Percentiles rank a stretch among this genome's conserved stretches.
These are phyloP conservation scores for Picea glauca DNA, from an alignment of 75 land plant species.

Conservation along the genomic window DNA sequence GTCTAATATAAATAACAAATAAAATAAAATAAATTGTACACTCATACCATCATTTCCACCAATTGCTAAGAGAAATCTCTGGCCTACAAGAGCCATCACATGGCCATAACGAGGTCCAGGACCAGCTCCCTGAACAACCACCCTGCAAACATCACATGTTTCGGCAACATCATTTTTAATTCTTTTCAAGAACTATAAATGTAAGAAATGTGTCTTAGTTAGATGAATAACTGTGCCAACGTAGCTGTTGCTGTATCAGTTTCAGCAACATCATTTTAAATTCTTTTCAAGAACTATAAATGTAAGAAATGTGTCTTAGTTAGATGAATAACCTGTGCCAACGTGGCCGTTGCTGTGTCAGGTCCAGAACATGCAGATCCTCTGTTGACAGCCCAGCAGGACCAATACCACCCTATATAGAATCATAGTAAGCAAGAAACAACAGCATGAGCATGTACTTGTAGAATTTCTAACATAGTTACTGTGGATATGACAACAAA, in stretches of 20 bases:
- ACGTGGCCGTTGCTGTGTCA: slow-evolving; percentile 89
- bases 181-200: neutral
- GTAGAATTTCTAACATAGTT: neutral
- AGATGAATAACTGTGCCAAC: neutral
- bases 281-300: neutral
- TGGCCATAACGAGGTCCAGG: slow-evolving; percentile 99
- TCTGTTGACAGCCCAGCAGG: slow-evolving; percentile 97
- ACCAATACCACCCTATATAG: slow-evolving; percentile 91
- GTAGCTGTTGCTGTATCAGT: too few species aligned
- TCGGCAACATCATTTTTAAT: neutral
- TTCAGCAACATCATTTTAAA: neutral
- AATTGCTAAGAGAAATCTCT: slow-evolving; percentile 85
- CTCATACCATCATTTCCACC: slow-evolving; percentile 95
- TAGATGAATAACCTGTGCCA: slow-evolving; percentile 83
- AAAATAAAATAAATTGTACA: neutral
- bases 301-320: neutral
- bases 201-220: neutral
- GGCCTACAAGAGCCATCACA: slow-evolving; percentile 98
- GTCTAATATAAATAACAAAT: neutral
- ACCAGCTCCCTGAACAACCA: slow-evolving; percentile 97
- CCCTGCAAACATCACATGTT: slow-evolving; percentile 40
- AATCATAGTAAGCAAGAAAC: slow-evolving; percentile 5
- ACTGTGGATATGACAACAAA: neutral
- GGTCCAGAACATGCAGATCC: slow-evolving; percentile 97
- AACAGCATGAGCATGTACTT: neutral